Percentiles rank a stretch among this genome's conserved stretches.
Evolutionary conservation across 441 rosid genomes (phyloP).

Genomic region (Capsella rubella): DNA sequence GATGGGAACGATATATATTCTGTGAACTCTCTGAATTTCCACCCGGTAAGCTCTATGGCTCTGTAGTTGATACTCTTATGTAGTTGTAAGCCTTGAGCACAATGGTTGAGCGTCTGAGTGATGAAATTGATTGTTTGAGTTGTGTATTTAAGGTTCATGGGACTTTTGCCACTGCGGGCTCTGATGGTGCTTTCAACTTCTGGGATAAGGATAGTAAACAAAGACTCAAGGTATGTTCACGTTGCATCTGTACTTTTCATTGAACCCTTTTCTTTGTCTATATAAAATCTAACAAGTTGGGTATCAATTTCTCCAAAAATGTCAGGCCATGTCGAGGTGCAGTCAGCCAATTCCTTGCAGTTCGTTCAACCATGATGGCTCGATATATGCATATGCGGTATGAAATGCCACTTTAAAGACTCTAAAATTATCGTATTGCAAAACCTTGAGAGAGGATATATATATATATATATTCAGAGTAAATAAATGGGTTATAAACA

Average conservation of each 20-base stretch:
- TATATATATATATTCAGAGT: not conserved
- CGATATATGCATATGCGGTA: constrained; percentile 91
- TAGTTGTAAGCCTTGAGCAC: not conserved
- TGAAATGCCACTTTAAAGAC: not conserved
- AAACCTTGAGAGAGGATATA: constrained; percentile 5
- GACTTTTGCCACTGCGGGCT: constrained; percentile 97
- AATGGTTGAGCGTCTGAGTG: not conserved
- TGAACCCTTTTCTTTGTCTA: not conserved
- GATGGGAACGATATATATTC: constrained; percentile 85
- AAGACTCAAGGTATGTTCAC: constrained; percentile 75
- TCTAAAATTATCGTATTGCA: not conserved
- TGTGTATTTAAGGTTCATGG: constrained; percentile 68
- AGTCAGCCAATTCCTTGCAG: constrained; percentile 87
- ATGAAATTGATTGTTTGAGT: constrained; percentile 9
- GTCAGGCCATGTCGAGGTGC: constrained; percentile 93
- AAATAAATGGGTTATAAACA: constrained; percentile 1
- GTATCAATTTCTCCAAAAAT: constrained; percentile 23
- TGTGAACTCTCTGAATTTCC: constrained; percentile 91
- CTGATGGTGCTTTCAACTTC: constrained; percentile 96
- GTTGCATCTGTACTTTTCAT: constrained; percentile 5
- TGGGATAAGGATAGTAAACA: constrained; percentile 99
- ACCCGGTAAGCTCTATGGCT: constrained; percentile 69
- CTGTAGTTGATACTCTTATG: not conserved
- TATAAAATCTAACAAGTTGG: not conserved
- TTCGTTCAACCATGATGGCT: constrained; percentile 89